Evolutionary conservation across 495 filamentous ascomycete species (phyloP).

Genomic region (Rhizodiscina lignyota): DNA sequence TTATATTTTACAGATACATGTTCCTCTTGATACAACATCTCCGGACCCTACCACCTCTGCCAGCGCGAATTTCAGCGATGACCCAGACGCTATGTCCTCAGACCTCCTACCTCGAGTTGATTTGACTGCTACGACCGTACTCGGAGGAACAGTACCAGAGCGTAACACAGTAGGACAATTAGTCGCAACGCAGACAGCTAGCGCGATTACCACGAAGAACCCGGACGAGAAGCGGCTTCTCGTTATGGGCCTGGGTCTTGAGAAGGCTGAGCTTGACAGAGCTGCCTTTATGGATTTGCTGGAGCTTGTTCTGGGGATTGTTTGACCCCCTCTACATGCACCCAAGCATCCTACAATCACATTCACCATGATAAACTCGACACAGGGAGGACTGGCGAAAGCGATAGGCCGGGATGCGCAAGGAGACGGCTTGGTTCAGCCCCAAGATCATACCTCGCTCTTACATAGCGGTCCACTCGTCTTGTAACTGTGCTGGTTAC

Average conservation of each 20-base stretch:
- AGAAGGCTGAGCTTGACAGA: slow-evolving; percentile 40
- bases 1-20: slow-evolving; percentile 49
- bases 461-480: too few relatives aligned
- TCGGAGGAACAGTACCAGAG: slow-evolving; percentile 67
- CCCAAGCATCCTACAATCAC: too few relatives aligned
- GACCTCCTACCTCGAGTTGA: slow-evolving; percentile 58
- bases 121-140: slow-evolving; percentile 71
- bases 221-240: slow-evolving; percentile 65
- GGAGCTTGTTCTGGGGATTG: slow-evolving; percentile 56
- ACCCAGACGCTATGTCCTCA: slow-evolving; percentile 26
- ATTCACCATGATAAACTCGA: too few relatives aligned
- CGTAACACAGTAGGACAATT: slow-evolving; percentile 76
- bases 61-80: slow-evolving; percentile 28
- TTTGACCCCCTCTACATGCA: too few relatives aligned
- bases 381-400: too few relatives aligned
- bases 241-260: slow-evolving; percentile 67
- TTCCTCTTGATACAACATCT: slow-evolving; percentile 50
- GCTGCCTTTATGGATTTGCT: slow-evolving; percentile 71
- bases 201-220: slow-evolving; percentile 50
- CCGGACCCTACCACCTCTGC: slow-evolving; percentile 36
- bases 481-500: too few relatives aligned
- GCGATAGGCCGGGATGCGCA: too few relatives aligned
- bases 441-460: too few relatives aligned
- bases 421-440: too few relatives aligned
- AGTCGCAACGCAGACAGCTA: slow-evolving; percentile 76